Conservation (phyloP, 805 yeast genomes). For the Ogataea salicorniae region DNA sequence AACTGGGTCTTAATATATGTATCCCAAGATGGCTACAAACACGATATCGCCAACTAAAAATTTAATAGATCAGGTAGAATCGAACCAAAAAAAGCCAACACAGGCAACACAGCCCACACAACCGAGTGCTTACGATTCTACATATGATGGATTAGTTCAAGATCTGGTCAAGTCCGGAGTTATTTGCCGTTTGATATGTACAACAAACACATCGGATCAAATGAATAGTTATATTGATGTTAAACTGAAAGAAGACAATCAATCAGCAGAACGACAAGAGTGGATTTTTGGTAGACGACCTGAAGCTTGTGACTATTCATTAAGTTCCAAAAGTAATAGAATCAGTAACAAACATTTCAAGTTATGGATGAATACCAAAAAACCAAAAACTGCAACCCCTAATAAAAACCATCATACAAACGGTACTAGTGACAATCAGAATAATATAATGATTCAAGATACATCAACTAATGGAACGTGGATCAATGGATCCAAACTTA, state of each 20-base stretch:
- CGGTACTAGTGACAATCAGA: constrained; percentile 4
- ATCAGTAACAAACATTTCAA: constrained; percentile 68
- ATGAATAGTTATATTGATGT: constrained; percentile 29
- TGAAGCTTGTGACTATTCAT: constrained; percentile 52
- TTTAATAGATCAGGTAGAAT: neutral
- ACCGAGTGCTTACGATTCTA: constrained; percentile 28
- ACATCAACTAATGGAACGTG: constrained; percentile 90
- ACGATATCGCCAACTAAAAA: constrained; percentile 1
- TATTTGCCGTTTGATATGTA: constrained; percentile 33
- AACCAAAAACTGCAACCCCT: constrained; percentile 25
- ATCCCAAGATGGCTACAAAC: neutral
- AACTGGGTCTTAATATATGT: no score
- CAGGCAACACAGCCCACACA: constrained; percentile 36
- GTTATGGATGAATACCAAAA: constrained; percentile 53
- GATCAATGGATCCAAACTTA: constrained; percentile 67
- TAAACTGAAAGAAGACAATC: constrained; percentile 14
- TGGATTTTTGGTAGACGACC: constrained; percentile 64
- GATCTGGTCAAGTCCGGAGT: constrained; percentile 27
- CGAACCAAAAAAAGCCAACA: constrained; percentile 14
- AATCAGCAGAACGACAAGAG: constrained; percentile 20
- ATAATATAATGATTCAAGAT: constrained; percentile 55
- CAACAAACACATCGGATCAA: constrained; percentile 22
- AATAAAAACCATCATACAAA: constrained; percentile 1
- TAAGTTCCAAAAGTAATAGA: constrained; percentile 56
- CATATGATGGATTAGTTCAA: constrained; percentile 20